Evolutionary conservation across 352 stramenopile species (phyloP), one percentile per base, ranked within the genome.

Genomic region (Globisporangium orthogonon): DNA sequence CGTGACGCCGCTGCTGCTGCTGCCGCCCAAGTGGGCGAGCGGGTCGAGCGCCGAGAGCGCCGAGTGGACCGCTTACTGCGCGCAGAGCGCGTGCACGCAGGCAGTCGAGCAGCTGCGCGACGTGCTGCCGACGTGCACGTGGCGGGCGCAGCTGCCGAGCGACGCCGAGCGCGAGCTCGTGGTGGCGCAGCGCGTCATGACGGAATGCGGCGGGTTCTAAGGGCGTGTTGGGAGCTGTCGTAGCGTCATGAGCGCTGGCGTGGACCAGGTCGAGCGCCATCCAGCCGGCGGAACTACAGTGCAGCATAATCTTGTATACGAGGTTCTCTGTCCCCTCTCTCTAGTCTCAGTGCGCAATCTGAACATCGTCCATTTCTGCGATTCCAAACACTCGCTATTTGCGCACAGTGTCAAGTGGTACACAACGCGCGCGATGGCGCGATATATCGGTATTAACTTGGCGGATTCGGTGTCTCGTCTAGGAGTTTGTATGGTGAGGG

Each of bases 111-210:
- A 52, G 11, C 65, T 88, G 28, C 50, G 66, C 53, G 23, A 23
- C 23, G 33, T 56, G 29, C 58, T 83, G 3, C 67, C 73, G 1
- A 14, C 47, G 10, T 88, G 75, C 56, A 73, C 62, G 49, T 86
- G 75, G 78, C 15, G 3, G 7, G 37, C 50, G 15, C 54, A 69
- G 39, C 49, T 70, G 23, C 56, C 72, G 0, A 69, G 40, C 29
- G 59, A 69, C 49, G 69, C 73, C 53, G 67, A 67, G 40, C 65
- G 62, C 45, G 66, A 74, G 46, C 53, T 80, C 41, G 54, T 71
- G 39, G 62, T 74, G 31, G 70, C 70, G 48, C 66, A 81, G 61
- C 76, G 78, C 47, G 67, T 84, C 53, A 54, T 74, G 48, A 35
- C 60, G 28, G 72, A 85, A 69, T 87, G 74, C 57, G 54, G 49